Base-by-base conservation (phyloP, 2,329 filamentous ascomycete species). In the Cercospora zeae-maydis region DNA sequence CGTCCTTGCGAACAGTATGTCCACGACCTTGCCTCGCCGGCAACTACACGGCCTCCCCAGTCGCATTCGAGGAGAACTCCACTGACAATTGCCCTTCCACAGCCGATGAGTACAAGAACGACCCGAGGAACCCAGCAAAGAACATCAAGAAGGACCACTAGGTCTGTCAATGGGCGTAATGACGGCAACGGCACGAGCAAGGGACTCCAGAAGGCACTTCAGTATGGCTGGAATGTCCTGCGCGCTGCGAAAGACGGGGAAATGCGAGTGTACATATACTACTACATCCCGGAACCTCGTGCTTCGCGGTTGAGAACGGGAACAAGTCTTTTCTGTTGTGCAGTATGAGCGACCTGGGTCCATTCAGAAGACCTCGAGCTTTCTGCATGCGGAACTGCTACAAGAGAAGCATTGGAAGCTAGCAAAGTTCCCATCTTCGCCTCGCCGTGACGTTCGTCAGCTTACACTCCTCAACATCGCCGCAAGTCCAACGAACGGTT, bases 101-200 rank as follows among this genome's bases (percentile, higher is more conserved):
- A 98, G 93, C 87, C 83, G 91, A 90, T 73, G 92, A 98, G 83
- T 97, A 86, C 87, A 96, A 93, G 88, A 96, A 96, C 84, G 93
- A 98, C 81, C 92, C 93, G 71, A 88, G 93, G 80, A 97, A 97
- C 86, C 88, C 87, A 61, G 49, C 55, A 21, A 53, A 54, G 70
- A 82, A 83, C 59, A 74, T 73, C 71, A 72, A 66, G 57, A 59
- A 64, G 57, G 72, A 64, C 61, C 70, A 74, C 67, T 73, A 72
- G 63, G 21, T 19, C 24, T 47, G 19, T 27, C 19, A 27, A 27
- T n/a, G 42, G 21, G 42, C 4, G 42, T 19, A 13, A 47, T n/a
- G 21, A 47, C 21, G 27, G 19, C 16, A 34, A 53, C 33, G 34
- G 45, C 47, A 47, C 45, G 47, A 59, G 47, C 34, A 27, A 45